Base-by-base conservation (phyloP, 2,329 filamentous ascomycete species). In the Cercospora zeae-maydis region DNA sequence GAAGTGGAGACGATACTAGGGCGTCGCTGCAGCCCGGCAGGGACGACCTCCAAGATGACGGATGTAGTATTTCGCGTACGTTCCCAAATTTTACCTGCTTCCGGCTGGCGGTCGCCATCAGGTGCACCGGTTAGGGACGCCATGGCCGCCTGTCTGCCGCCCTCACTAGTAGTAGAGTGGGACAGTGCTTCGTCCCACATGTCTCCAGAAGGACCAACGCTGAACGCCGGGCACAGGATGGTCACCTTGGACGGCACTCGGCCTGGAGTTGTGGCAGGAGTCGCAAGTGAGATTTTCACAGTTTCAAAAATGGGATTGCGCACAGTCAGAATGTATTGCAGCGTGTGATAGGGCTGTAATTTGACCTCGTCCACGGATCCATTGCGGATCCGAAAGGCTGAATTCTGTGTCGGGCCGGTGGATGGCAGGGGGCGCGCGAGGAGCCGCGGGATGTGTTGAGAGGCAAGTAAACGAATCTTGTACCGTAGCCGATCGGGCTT, bases 1-100 rank as follows among this genome's bases (percentile, higher is more conserved):
- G 54, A 45, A 47, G 31, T 67, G 19, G 34, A 65, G 77, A 73
- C 34, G 74, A 71, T 33, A 81, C 55, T 66, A 3, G 74, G 72
- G 16, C 31, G 71, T 73, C 3, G 49, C 14, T 52, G 56, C 74
- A 76, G 51, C 75, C 73, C 16, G 66, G 82, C 71, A 72, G 93
- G 85, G 0, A 97, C 85, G 13, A 99, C 89, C 75, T 99, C 95
- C 27, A 99, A 82, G 19, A 97, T 90, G 10, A 99, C 91, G 68
- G 88, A 95, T 14, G 95, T 95, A 91, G 93, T 97, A 75, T 98
- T 99, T 36, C 93, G 83, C 0, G 93, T 93, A 59, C 88, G 86
- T 67, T 97, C 93, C 90, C 92, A 99, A n/a, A 98, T 88, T 78
- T 98, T 98, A 58, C 93, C 95, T 0, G 91, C 91, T 76, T 96